phyloP scores from a whole-genome alignment of 306 rosid genomes.

The Gillenia trifoliata region DNA sequence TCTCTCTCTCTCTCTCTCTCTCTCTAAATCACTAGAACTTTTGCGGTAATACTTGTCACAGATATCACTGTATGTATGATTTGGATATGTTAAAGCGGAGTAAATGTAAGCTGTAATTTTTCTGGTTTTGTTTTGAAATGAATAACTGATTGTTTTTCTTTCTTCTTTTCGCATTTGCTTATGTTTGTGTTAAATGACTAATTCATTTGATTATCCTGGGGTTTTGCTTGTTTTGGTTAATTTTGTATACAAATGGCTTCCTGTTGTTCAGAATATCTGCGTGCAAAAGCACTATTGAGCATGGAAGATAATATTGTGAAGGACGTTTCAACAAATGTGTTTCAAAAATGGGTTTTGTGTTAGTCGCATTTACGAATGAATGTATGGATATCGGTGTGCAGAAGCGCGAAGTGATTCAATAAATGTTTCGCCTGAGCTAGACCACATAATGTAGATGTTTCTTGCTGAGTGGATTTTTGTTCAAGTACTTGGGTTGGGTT shows the following conservation, averaged over 20 bases:
- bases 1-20: too few species aligned
- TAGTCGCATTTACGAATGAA: not conserved
- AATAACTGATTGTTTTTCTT: not conserved
- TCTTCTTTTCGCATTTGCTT: not conserved
- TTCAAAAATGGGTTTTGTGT: not conserved
- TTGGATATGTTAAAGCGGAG: not conserved
- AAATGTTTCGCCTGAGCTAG: not conserved
- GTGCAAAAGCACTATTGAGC: not conserved
- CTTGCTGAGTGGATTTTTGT: not conserved
- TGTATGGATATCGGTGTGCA: not conserved
- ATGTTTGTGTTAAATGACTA: not conserved
- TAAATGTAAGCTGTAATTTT: not conserved
- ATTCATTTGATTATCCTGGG: not conserved
- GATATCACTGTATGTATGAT: not conserved
- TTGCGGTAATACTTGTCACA: not conserved
- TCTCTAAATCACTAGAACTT: not conserved
- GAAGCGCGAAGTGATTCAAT: not conserved
- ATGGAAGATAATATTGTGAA: not conserved
- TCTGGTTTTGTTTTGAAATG: constrained; percentile 2
- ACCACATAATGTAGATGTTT: not conserved
- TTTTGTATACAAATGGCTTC: not conserved
- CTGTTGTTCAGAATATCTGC: not conserved
- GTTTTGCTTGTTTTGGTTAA: not conserved
- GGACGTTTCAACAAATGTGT: not conserved
- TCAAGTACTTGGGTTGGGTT: not conserved